These are phyloP conservation scores for Blastomyces percursus DNA, from an alignment of 2,329 filamentous ascomycete species.

Conservation along the genomic window DNA sequence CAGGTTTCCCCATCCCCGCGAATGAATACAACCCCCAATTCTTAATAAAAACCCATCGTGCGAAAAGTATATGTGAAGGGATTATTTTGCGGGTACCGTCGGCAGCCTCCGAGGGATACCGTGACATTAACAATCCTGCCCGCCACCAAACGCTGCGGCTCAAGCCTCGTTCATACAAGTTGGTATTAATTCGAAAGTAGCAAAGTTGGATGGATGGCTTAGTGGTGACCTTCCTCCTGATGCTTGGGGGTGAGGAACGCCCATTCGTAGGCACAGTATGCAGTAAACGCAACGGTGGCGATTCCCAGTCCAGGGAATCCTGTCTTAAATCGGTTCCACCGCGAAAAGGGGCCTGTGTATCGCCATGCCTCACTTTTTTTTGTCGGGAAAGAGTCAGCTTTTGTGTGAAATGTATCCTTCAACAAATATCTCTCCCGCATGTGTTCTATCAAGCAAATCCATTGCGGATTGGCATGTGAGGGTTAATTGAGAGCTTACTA, in stretches of 20 bases:
- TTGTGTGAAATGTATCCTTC: not conserved
- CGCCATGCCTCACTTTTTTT: slow-evolving; percentile 76
- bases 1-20: not conserved
- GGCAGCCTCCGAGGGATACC: not conserved
- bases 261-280: slow-evolving; percentile 83
- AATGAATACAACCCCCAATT: not conserved
- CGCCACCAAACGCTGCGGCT: not conserved
- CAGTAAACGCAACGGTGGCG: slow-evolving; percentile 79
- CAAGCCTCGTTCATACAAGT: not conserved
- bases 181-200: not conserved
- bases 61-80: not conserved
- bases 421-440: not conserved
- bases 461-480: not conserved
- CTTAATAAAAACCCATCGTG: not conserved
- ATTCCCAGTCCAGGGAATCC: slow-evolving; percentile 86
- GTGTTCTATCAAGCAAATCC: not conserved
- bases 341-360: slow-evolving; percentile 77
- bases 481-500: slow-evolving; percentile 36
- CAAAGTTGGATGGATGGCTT: slow-evolving; percentile 13
- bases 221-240: slow-evolving; percentile 50
- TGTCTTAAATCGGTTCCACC: slow-evolving; percentile 78
- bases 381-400: slow-evolving; percentile 6
- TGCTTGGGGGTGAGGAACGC: slow-evolving; percentile 66
- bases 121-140: not conserved
- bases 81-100: not conserved